phyloP scores from a whole-genome alignment of 2,329 filamentous ascomycete genomes.

The Botrytis pseudocinerea region DNA sequence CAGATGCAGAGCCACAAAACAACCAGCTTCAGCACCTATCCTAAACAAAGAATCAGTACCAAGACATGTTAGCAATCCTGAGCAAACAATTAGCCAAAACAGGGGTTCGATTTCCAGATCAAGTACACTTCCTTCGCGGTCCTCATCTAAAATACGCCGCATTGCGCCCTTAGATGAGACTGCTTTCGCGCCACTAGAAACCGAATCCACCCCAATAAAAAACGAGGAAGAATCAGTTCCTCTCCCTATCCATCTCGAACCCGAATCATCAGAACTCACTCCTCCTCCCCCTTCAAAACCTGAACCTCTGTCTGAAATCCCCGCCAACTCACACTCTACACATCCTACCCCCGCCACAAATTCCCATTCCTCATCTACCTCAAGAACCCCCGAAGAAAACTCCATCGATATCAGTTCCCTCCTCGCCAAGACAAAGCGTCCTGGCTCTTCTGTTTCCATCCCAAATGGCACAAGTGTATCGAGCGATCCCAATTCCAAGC shows the following conservation, averaged over 20 bases:
- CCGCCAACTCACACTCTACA: constrained; percentile 17
- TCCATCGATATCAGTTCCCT: constrained; percentile 35
- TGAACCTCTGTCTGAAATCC: constrained; percentile 16
- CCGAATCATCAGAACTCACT: constrained; percentile 25
- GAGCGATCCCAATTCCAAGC: constrained; percentile 33
- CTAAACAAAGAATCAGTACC: constrained; percentile 11
- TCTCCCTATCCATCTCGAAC: constrained; percentile 11
- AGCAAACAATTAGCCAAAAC: constrained; percentile 1
- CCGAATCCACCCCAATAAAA: constrained; percentile 23
- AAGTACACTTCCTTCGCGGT: constrained; percentile 26
- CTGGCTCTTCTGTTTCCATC: constrained; percentile 24
- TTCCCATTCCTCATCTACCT: not conserved
- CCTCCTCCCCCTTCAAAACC: constrained; percentile 16
- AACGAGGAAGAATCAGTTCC: constrained; percentile 21
- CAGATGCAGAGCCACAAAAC: constrained; percentile 41
- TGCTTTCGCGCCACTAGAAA: constrained; percentile 29
- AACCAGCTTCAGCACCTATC: constrained; percentile 31
- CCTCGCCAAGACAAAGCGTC: constrained; percentile 38
- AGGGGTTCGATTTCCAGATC: constrained; percentile 16
- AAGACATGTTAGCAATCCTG: not conserved
- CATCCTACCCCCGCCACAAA: constrained; percentile 23
- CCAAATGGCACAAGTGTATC: not conserved
- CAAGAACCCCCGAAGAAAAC: constrained; percentile 1
- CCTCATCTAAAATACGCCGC: constrained; percentile 21
- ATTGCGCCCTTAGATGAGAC: constrained; percentile 29